These are phyloP conservation scores for Onygenales sp. DNA, from an alignment of 2,329 filamentous ascomycete genomes.

Conservation along the genomic window DNA sequence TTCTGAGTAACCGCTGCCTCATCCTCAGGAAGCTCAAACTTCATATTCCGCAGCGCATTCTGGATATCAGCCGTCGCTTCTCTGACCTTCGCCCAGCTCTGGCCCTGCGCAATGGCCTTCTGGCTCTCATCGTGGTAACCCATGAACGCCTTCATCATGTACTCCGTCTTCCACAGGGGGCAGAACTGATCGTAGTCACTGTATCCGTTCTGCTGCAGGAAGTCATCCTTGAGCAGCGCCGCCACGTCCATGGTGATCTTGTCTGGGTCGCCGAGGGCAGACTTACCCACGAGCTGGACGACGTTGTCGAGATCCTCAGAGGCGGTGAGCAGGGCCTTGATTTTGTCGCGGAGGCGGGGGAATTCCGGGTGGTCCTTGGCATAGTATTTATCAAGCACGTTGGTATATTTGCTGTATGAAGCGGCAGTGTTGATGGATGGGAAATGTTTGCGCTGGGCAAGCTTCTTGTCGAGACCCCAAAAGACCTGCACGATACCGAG, in stretches of 20 bases:
- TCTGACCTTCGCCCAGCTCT: slow-evolving; percentile 85
- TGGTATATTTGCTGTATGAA: slow-evolving; percentile 96
- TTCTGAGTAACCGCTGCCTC: slow-evolving; percentile 75
- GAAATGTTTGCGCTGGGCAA: slow-evolving; percentile 98
- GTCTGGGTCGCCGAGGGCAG: slow-evolving; percentile 87
- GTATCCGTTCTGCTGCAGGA: slow-evolving; percentile 98
- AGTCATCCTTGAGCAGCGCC: slow-evolving; percentile 90
- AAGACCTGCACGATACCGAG: slow-evolving; percentile 98
- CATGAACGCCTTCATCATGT: slow-evolving; percentile 99
- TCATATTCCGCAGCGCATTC: slow-evolving; percentile 76
- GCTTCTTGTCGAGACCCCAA: slow-evolving; percentile 99
- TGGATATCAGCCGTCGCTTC: slow-evolving; percentile 85
- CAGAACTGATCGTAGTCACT: slow-evolving; percentile 99
- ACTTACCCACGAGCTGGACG: slow-evolving; percentile 96
- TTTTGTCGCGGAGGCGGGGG: slow-evolving; percentile 80
- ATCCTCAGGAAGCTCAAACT: slow-evolving; percentile 88
- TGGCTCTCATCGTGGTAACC: slow-evolving; percentile 95
- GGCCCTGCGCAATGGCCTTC: slow-evolving; percentile 85
- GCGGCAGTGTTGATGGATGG: slow-evolving; percentile 92
- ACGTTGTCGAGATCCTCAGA: slow-evolving; percentile 98
- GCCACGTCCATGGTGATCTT: slow-evolving; percentile 97
- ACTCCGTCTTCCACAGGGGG: slow-evolving; percentile 98
- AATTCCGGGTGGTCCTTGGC: slow-evolving; percentile 91
- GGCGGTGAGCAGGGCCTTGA: slow-evolving; percentile 86
- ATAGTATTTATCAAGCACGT: slow-evolving; percentile 82